Evolutionary conservation across 1,139 yeast genomes (phyloP), one percentile per base, ranked within the genome.

Genomic region (Wickerhamomyces sp.): DNA sequence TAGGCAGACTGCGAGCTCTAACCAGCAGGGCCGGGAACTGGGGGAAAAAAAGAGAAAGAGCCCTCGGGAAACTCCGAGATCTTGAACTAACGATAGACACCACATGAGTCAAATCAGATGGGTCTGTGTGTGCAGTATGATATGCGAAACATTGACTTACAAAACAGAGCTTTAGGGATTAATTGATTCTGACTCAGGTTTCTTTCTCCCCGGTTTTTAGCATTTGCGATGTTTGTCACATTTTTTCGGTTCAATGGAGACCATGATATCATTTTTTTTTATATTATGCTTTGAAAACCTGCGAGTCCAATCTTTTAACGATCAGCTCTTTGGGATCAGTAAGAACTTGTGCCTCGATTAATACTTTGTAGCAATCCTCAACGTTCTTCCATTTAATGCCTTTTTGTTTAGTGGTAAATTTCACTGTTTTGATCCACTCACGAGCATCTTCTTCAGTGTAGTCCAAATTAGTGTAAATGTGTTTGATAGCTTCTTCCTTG

Each of bases 341-440:
- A 22, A 50, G 28, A 6, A 51, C 54, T 13, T 51, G 52, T 18
- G 55, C 53, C 28, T 47, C 53, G 7, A 42, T 62, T 45, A 85
- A 67, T n/a, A 78, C 70, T 10, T 61, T 54, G n/a, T 67, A 51
- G 7, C 91, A 82, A 45, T 77, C 77, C n/a, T 58, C 59, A 16
- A 79, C 70, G 13, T 78, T 73, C 14, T 52, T 26, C 28, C 28
- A 26, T 5, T 14, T 7, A 12, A 26, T 17, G 4, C 28, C 28
- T 6, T 20, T 6, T 3, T 12, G 16, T 17, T 17, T 17, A 10
- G 6, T 15, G 15, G 14, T 70, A 59, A 86, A 87, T 41, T 65
- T 54, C 11, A 87, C 95, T 0, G 94, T 84, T 44, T 78, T 68
- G 41, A 82, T 64, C 96, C 96, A 87, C 40, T 75, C 80, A 15